Evolutionary conservation across 192 early-diverging fungal genomes (phyloP).

Genomic region (Coemansia sp.): DNA sequence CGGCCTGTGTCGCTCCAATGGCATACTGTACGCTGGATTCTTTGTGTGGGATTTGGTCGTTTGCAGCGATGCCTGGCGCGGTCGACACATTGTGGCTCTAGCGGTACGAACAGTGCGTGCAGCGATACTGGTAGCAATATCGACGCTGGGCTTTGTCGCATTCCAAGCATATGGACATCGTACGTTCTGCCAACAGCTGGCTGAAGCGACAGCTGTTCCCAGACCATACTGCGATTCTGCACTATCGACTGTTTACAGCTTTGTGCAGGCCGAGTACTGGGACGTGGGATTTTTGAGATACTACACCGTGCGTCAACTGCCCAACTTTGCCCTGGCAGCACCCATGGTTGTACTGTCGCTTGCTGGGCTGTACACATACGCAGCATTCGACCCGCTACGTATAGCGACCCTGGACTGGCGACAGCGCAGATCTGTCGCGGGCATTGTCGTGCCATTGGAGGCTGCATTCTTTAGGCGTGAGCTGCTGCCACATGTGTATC

Average conservation of each 20-base stretch:
- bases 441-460: neutral
- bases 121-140: slow-evolving; percentile 51
- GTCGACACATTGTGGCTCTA: neutral
- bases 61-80: slow-evolving; percentile 9
- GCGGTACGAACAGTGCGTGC: slow-evolving; percentile 19
- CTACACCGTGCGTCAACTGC: slow-evolving; percentile 81
- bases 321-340: slow-evolving; percentile 85
- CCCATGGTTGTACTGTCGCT: slow-evolving; percentile 77
- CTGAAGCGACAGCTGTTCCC: neutral
- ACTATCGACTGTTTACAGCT: slow-evolving; percentile 75
- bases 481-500: slow-evolving; percentile 67
- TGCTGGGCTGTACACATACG: slow-evolving; percentile 64
- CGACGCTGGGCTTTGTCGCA: slow-evolving; percentile 60
- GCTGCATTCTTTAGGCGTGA: slow-evolving; percentile 15
- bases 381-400: slow-evolving; percentile 55
- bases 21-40: slow-evolving; percentile 80
- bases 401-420: slow-evolving; percentile 65
- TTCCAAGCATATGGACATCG: slow-evolving; percentile 70
- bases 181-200: slow-evolving; percentile 61
- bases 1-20: slow-evolving; percentile 77
- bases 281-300: slow-evolving; percentile 86
- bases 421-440: neutral
- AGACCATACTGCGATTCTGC: slow-evolving; percentile 71
- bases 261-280: slow-evolving; percentile 90
- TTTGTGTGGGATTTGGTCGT: slow-evolving; percentile 73